Evolutionary conservation across 2,329 filamentous ascomycete species (phyloP), one percentile per base, ranked within the genome.

Genomic region (Clarireedia homoeocarpa): DNA sequence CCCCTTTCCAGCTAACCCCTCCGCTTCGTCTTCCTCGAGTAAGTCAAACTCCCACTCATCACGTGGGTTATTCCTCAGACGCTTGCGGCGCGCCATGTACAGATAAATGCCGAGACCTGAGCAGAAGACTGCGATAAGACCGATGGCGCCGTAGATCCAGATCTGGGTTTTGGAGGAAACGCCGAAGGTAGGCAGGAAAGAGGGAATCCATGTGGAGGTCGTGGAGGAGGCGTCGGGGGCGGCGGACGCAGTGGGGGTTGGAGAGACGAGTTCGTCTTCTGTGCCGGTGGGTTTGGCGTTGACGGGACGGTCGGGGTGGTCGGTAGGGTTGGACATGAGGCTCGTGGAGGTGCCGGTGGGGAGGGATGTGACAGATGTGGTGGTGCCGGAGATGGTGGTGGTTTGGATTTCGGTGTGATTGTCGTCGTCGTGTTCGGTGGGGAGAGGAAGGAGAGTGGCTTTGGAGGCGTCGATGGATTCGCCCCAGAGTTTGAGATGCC

Each of bases 11-110:
- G 74, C 75, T 4, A 83, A 70, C 27, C 79, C 77, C 63, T 84
- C 77, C 15, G 79, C 76, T 63, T 95, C 91, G 20, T 90, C 87
- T 55, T 91, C 87, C 65, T 94, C 86, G 48, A 99, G 79, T 60
- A 96, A 85, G 72, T 96, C 91, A 64, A 99, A 99, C 65, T 96
- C 92, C 71, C 96, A 97, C 69, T 86, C 85, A 66, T 92, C 88
- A 50, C 88, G 83, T 3, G 84, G 79, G 70, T 83, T 83, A 71
- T 88, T 90, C 63, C 83, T 83, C 26, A 89, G 79, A 42, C 87
- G 84, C 69, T 85, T 88, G 56, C 88, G 85, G 27, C 91, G 85
- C 45, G 91, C 88, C 56, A 92, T 75, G 71, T 82, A 89, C 64
- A 95, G 81, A 75, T 92, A 96, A 45, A 85, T 76, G n/a, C 84